Base-by-base conservation (phyloP, 2,329 filamentous ascomycete species). In the Talaromyces albobiverticillius region DNA sequence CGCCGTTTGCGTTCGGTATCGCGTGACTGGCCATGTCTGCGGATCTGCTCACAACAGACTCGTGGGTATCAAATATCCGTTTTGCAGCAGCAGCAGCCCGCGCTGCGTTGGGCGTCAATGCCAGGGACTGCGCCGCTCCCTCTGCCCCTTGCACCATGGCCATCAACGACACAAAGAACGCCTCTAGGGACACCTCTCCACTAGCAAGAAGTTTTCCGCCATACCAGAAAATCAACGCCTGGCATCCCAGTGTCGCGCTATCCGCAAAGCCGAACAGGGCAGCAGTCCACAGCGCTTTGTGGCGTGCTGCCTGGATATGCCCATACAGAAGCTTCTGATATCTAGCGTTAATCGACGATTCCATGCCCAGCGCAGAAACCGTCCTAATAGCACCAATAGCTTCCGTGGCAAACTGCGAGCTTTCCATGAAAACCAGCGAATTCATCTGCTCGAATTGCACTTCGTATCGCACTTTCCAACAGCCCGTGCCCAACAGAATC, bases 301-400 rank as follows among this genome's bases (percentile, higher is more conserved):
- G 76, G 58, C 82, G 85, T 0, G 87, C 86, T 2, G 74, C 67
- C 1, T 62, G 69, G 13, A 88, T 81, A 62, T 90, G 87, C 1
- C 75, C 67, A 3, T 71, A 67, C 8, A 90, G 78, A 2, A 90
- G 75, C 0, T 58, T 65, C 16, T 81, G 71, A 61, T 90, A 92
- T 31, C 85, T 79, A 3, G 76, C 64, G 40, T 80, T 76, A 55
- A 90, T 88, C 13, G 77, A 74, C 54, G 84, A 78, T 64, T 91
- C 88, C 63, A 91, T 81, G 1, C 85, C 88, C 16, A 91, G 75
- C 1, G 86, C 80, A 0, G 85, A 75, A 4, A 91, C 88, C 0
- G 88, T 91, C 9, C 88, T 79, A 67, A 89, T 89, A 0, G 87
- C 87, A 1, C 84, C 80, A 38, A 91, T 88, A 3, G 87, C 82